Evolutionary conservation across 768 basidiomycete species (phyloP).

Genomic region (Tylopilus subfusipes): DNA sequence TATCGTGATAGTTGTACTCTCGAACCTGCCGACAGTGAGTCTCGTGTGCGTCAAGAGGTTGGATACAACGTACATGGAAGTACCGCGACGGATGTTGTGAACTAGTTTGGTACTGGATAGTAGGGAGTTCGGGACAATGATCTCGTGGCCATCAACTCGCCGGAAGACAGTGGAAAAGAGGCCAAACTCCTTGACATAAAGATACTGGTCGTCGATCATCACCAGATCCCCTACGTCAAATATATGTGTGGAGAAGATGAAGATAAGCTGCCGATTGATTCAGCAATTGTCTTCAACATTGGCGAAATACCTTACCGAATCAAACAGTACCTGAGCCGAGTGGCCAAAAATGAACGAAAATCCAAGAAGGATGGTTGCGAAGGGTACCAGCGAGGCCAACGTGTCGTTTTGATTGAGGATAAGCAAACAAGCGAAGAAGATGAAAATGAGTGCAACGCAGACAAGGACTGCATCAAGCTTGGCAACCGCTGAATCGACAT

Average conservation of each 20-base stretch:
- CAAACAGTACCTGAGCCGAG: conserved; percentile 74
- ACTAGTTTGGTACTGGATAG: conserved; percentile 69
- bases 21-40: conserved; percentile 44
- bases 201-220: conserved; percentile 59
- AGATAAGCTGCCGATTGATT: conserved; percentile 55
- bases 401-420: conserved; percentile 70
- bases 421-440: conserved; percentile 68
- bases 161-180: conserved; percentile 76
- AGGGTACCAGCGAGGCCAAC: conserved; percentile 68
- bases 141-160: conserved; percentile 77
- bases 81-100: conserved; percentile 73
- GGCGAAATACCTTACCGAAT: conserved; percentile 49
- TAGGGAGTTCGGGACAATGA: conserved; percentile 74
- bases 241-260: conserved; percentile 84
- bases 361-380: conserved; percentile 76
- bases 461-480: conserved; percentile 78
- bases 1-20: conserved; percentile 62
- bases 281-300: not conserved
- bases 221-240: conserved; percentile 82
- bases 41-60: not conserved
- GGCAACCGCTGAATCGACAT: conserved; percentile 67
- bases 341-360: conserved; percentile 86
- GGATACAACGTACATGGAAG: conserved; percentile 54
- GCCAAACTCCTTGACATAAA: conserved; percentile 68
- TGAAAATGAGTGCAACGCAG: conserved; percentile 49